Percentiles rank a stretch among this genome's conserved stretches.
phyloP scores from a whole-genome alignment of 1,284 basidiomycete genomes.

The Fistulina hepatica region DNA sequence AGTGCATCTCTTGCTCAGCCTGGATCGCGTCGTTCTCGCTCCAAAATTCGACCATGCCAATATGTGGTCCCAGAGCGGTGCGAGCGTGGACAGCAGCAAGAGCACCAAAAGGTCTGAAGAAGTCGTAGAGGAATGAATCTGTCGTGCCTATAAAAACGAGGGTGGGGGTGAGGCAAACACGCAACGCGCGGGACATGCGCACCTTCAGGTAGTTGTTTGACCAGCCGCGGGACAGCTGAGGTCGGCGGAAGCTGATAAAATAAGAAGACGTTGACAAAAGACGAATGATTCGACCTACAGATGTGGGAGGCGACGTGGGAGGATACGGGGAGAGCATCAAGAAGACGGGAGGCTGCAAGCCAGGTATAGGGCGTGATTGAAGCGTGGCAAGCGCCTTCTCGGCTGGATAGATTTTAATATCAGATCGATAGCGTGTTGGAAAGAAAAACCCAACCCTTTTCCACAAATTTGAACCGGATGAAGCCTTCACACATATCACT shows the following conservation, averaged over 20 bases:
- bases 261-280: no score
- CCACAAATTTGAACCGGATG: conserved; percentile 69
- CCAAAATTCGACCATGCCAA: conserved; percentile 79
- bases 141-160: conserved; percentile 50
- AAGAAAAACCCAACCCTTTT: conserved; percentile 55
- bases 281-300: no score
- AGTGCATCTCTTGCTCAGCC: conserved; percentile 73
- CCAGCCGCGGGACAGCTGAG: conserved; percentile 59
- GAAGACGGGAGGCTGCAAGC: conserved; percentile 39
- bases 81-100: conserved; percentile 62
- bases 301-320: conserved; percentile 55
- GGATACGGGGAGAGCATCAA: conserved; percentile 68
- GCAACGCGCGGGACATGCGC: no score
- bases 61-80: conserved; percentile 59
- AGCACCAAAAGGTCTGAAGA: conserved; percentile 63
- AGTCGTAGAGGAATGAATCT: conserved; percentile 69
- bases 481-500: conserved; percentile 46
- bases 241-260: no score
- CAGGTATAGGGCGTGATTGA: conserved; percentile 59
- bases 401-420: conserved; percentile 35
- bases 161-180: no score
- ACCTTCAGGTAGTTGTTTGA: conserved; percentile 69
- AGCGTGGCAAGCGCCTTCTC: conserved; percentile 82
- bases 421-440: conserved; percentile 8
- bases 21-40: conserved; percentile 73